A percentile compares a stretch with the other conserved stretches of the same genome.
These are phyloP conservation scores for Bertia moriformis DNA, from an alignment of 2,329 filamentous ascomycete species.

Conservation along the genomic window DNA sequence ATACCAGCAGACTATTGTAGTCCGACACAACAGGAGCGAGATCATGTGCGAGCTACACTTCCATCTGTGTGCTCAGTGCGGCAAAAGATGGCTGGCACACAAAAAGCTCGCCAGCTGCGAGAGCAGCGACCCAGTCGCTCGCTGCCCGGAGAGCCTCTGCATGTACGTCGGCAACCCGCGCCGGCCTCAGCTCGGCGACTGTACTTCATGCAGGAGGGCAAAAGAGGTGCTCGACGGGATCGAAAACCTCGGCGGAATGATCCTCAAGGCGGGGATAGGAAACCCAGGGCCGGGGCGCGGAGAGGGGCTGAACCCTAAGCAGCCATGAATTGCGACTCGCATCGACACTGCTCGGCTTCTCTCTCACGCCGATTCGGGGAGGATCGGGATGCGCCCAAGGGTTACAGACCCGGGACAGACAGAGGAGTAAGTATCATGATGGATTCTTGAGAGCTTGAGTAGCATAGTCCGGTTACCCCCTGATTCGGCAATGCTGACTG, in stretches of 20 bases:
- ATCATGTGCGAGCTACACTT: constrained; percentile 23
- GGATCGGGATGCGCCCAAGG: too few species aligned
- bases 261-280: too few species aligned
- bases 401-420: constrained; percentile 12
- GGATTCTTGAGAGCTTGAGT: not conserved
- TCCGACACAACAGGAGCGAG: too few species aligned
- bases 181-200: constrained; percentile 15
- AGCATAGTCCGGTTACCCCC: not conserved
- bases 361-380: too few species aligned
- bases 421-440: constrained; percentile 9
- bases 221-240: too few species aligned
- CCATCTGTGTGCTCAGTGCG: constrained; percentile 16
- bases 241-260: too few species aligned
- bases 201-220: constrained; percentile 14
- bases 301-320: too few species aligned
- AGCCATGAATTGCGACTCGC: too few species aligned
- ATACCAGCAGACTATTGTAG: too few species aligned
- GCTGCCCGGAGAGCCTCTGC: constrained; percentile 17
- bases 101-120: constrained; percentile 21
- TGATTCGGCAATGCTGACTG: too few species aligned
- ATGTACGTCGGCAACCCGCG: constrained; percentile 19
- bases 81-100: constrained; percentile 14
- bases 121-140: constrained; percentile 11
- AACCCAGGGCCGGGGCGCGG: too few species aligned
- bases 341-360: too few species aligned